phyloP scores from a whole-genome alignment of 441 rosid genomes.

The Eugenia klotzschiana region DNA sequence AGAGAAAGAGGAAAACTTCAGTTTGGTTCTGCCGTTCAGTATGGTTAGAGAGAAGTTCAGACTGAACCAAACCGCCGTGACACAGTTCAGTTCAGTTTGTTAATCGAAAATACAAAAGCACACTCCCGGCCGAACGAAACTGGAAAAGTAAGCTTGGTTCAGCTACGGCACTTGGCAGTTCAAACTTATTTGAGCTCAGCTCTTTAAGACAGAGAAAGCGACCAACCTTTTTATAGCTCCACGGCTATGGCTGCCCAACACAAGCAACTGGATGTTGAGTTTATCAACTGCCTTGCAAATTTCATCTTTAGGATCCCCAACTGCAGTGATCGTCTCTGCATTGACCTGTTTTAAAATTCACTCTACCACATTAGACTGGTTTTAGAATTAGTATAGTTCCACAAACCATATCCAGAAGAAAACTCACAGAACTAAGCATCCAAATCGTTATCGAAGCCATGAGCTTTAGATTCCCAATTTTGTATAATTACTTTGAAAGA shows the following conservation, averaged over 20 bases:
- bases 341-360: background rate
- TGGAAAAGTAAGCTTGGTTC: background rate
- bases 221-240: conserved; percentile 1
- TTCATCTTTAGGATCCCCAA: background rate
- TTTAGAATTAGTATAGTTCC: background rate
- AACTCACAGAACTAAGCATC: background rate
- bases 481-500: background rate
- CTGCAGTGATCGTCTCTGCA: background rate
- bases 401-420: background rate
- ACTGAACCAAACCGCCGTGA: background rate
- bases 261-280: background rate
- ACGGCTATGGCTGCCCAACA: conserved; percentile 5
- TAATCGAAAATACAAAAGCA: background rate
- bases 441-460: background rate
- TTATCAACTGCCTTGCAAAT: background rate
- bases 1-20: background rate
- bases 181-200: background rate
- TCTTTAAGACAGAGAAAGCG: background rate
- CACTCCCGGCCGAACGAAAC: background rate
- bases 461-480: background rate
- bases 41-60: background rate
- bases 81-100: background rate
- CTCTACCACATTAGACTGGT: background rate
- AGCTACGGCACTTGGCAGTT: background rate
- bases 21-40: background rate